These are phyloP conservation scores for Auriscalpium microsporum DNA, from an alignment of 768 basidiomycete genomes.

Conservation along the genomic window DNA sequence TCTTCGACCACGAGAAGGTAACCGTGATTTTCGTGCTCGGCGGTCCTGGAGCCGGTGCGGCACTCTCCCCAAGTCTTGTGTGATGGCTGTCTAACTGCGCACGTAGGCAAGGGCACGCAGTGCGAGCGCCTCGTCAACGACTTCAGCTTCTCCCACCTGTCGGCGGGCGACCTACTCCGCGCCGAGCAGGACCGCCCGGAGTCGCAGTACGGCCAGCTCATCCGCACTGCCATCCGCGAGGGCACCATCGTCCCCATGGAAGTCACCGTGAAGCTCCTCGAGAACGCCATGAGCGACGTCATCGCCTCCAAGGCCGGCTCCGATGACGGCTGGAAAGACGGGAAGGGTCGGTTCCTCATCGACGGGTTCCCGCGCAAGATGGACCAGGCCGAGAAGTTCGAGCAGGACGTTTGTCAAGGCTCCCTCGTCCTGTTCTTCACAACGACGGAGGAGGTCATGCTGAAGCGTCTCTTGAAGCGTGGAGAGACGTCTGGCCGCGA, in stretches of 20 bases:
- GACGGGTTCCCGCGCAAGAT: constrained; percentile 98
- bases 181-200: constrained; percentile 87
- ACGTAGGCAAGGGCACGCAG: constrained; percentile 90
- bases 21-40: constrained; percentile 93
- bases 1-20: constrained; percentile 65
- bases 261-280: constrained; percentile 90
- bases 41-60: constrained; percentile 86
- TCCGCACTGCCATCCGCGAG: constrained; percentile 81
- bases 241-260: constrained; percentile 95
- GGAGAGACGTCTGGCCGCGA: constrained; percentile 92
- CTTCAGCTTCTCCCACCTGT: constrained; percentile 87
- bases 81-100: constrained; percentile 2
- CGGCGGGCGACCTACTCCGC: constrained; percentile 97
- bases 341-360: constrained; percentile 81
- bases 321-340: constrained; percentile 56
- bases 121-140: constrained; percentile 77
- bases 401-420: constrained; percentile 75
- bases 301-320: constrained; percentile 33
- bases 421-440: constrained; percentile 78
- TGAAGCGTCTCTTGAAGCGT: constrained; percentile 75
- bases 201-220: constrained; percentile 75
- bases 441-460: constrained; percentile 84
- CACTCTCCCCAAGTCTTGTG: not conserved
- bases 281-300: constrained; percentile 78
- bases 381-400: constrained; percentile 94